Evolutionary conservation across 2,329 filamentous ascomycete genomes (phyloP).

Genomic region (Fusarium chlamydosporum): DNA sequence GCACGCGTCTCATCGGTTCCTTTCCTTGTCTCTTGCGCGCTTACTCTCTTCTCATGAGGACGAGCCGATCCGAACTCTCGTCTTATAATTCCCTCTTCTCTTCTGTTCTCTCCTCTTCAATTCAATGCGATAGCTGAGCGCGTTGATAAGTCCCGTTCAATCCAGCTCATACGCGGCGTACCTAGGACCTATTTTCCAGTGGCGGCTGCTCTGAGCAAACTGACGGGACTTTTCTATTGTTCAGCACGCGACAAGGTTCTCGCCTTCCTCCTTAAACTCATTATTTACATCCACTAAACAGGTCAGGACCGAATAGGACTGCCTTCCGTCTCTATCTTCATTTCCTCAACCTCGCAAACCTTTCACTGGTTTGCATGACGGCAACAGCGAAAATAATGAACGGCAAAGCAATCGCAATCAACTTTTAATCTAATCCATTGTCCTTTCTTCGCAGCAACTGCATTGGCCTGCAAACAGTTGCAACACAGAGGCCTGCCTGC

Average conservation of each 20-base stretch:
- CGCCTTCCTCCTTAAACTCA: slow-evolving; percentile 46
- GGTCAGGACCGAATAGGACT: slow-evolving; percentile 5
- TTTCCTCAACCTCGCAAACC: slow-evolving; percentile 28
- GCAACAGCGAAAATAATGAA: slow-evolving; percentile 45
- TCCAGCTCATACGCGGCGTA: slow-evolving; percentile 26
- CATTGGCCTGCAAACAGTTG: slow-evolving; percentile 16
- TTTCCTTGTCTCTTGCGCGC: slow-evolving; percentile 38
- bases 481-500: slow-evolving; percentile 15
- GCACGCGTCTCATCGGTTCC: slow-evolving; percentile 50
- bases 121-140: slow-evolving; percentile 19
- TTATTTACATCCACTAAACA: slow-evolving; percentile 44
- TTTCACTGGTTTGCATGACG: slow-evolving; percentile 36
- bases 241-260: slow-evolving; percentile 45
- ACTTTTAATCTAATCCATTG: slow-evolving; percentile 44
- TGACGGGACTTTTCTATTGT: slow-evolving; percentile 29
- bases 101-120: neutral
- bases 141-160: slow-evolving; percentile 6
- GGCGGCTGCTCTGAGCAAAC: slow-evolving; percentile 26
- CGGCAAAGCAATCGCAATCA: slow-evolving; percentile 25
- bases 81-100: slow-evolving; percentile 18
- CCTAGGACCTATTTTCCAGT: slow-evolving; percentile 24
- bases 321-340: slow-evolving; percentile 32
- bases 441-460: slow-evolving; percentile 21
- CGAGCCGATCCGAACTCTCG: slow-evolving; percentile 7
- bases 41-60: slow-evolving; percentile 42